These are phyloP conservation scores for Luffa acutangula DNA, from an alignment of 306 rosid genomes.

Conservation along the genomic window DNA sequence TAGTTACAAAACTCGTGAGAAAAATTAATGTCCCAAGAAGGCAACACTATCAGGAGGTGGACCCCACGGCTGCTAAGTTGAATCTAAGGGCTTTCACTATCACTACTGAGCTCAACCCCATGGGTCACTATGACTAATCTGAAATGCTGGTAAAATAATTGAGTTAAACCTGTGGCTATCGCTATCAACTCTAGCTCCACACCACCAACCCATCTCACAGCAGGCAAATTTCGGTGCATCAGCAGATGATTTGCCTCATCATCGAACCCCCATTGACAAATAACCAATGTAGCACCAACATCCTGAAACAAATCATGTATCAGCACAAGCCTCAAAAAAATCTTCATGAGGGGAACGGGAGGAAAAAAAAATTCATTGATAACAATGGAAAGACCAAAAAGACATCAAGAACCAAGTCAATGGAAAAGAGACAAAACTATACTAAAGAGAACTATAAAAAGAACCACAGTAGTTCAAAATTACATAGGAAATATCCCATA, in stretches of 20 bases:
- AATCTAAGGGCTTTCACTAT: background rate
- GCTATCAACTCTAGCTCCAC: conserved; percentile 97
- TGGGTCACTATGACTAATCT: background rate
- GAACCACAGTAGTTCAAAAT: background rate
- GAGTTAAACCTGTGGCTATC: conserved; percentile 76
- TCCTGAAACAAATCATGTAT: conserved; percentile 37
- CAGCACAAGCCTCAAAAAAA: background rate
- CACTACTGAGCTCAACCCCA: background rate
- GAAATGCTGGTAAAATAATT: conserved; percentile 7
- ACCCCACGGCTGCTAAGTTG: background rate
- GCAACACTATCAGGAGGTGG: background rate
- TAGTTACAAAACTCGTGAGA: background rate
- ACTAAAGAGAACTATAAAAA: background rate
- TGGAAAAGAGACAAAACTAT: background rate
- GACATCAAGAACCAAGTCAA: background rate
- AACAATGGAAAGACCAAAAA: background rate
- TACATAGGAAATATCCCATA: background rate
- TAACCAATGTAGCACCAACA: conserved; percentile 89
- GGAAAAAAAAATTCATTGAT: background rate
- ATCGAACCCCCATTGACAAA: conserved; percentile 99
- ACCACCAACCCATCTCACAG: conserved; percentile 99
- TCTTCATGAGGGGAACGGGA: background rate
- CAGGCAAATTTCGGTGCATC: conserved; percentile 93
- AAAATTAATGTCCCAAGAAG: background rate
- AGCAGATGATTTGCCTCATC: conserved; percentile 98